Base-by-base conservation (phyloP, 768 basidiomycete species). In the Auricularia sp. region DNA sequence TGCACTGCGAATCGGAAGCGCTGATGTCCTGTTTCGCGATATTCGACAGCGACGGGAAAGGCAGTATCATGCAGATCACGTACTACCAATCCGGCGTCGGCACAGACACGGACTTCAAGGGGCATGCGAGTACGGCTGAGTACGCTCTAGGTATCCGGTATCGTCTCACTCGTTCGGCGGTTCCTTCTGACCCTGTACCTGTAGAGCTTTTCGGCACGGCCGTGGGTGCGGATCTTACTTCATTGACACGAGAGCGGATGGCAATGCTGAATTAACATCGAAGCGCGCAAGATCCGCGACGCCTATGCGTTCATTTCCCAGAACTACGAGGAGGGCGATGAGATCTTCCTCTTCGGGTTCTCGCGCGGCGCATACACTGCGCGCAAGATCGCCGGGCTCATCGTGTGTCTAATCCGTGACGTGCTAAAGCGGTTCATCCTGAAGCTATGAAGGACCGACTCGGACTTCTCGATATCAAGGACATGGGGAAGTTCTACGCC, bases 321-420 rank as follows among this genome's bases (percentile, higher is more conserved):
- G 23, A 70, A 70, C 59, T 69, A 62, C 36, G 59, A 64, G 2
- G 23, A 35, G 3, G 68, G 62, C 3, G 39, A 42, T n/a, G 43
- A 67, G 62, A 63, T 70, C 29, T 56, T 60, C 6, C 63, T 69
- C 44, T 66, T 68, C 36, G 67, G 68, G 4, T 69, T 69, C 58
- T 68, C 68, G 3, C 64, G 68, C 6, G 68, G 70, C 2, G 70
- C 66, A 6, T 70, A 69, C 62, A 62, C 65, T 53, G 63, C 59
- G 7, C 65, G 70, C 33, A 64, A 67, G 4, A 39, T 70, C 33
- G 33, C 66, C 6, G 43, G 64, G 3, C 61, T 70, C 61, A 61
- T 70, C 56, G 42, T 59, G 33, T 14, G 56, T 23, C 29, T 12
- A 8, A 8, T 12, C 8, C 29, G n/a, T 18, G 7, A 10, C 53